phyloP scores from a whole-genome alignment of 352 stramenopile genomes.

The Elongisporangium anandrum region DNA sequence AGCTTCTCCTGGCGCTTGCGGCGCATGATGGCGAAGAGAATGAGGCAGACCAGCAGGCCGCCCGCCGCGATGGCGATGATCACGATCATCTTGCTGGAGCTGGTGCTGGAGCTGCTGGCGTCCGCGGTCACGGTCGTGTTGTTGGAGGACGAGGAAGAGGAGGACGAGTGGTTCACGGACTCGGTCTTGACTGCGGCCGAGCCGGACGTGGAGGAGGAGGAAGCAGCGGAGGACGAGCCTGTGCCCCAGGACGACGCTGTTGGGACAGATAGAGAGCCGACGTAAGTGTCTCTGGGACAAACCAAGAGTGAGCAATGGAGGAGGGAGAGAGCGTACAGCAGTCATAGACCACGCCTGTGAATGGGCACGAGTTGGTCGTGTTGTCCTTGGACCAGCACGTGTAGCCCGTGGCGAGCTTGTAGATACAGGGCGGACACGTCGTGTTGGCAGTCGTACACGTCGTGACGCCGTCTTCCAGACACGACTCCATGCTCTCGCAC shows the following conservation, averaged over 20 bases:
- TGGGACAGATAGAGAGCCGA: background rate
- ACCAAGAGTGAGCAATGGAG: conserved; percentile 30
- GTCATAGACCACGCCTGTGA: conserved; percentile 60
- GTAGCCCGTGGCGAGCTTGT: conserved; percentile 39
- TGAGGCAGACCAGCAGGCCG: conserved; percentile 39
- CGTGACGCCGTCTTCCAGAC: conserved; percentile 28
- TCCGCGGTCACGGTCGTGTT: conserved; percentile 11
- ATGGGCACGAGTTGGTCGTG: conserved; percentile 60
- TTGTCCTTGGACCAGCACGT: conserved; percentile 65
- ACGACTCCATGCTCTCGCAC: conserved; percentile 30
- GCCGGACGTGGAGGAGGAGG: background rate
- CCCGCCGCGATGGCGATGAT: conserved; percentile 53
- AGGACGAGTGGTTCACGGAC: background rate
- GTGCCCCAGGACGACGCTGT: background rate
- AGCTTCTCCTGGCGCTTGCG: conserved; percentile 21
- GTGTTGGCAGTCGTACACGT: conserved; percentile 28
- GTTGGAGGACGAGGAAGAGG: background rate
- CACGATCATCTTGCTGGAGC: conserved; percentile 28
- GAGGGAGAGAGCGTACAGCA: conserved; percentile 46
- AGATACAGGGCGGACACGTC: conserved; percentile 62
- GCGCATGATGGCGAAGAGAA: conserved; percentile 46
- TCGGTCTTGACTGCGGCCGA: conserved; percentile 4
- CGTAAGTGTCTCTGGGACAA: background rate
- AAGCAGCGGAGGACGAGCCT: conserved; percentile 7
- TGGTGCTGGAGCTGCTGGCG: conserved; percentile 8